These are phyloP conservation scores for Trichoderma sp. DNA, from an alignment of 2,329 filamentous ascomycete species.

Conservation along the genomic window DNA sequence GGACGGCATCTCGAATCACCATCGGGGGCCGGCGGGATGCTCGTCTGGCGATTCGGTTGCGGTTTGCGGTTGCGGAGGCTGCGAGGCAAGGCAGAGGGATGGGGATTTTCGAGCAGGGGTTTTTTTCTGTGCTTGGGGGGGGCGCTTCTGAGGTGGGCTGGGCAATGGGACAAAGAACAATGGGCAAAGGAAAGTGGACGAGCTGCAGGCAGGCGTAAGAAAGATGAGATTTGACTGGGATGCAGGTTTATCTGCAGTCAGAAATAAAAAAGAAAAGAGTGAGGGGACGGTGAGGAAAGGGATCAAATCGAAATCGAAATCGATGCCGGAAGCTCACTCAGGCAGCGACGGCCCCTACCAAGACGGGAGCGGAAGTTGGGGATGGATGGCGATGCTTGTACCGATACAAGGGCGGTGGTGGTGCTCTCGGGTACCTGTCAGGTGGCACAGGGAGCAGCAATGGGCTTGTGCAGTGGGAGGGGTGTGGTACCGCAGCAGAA, in stretches of 20 bases:
- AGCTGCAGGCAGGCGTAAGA: constrained; percentile 3
- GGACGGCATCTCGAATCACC: constrained; percentile 39
- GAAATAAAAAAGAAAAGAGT: not conserved
- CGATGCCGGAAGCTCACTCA: constrained; percentile 8
- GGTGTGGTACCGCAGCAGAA: not conserved
- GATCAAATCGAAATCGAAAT: constrained; percentile 9
- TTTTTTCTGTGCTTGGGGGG: not conserved
- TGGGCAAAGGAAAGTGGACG: not conserved
- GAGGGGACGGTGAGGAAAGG: constrained; percentile 18
- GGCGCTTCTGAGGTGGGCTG: not conserved
- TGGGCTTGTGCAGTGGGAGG: not conserved
- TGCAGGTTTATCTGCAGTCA: not conserved
- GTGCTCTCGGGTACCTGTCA: not conserved
- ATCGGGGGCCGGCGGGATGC: constrained; percentile 25
- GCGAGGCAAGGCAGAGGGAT: not conserved
- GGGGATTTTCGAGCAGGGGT: constrained; percentile 8
- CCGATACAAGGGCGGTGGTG: not conserved
- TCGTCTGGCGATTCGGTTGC: not conserved
- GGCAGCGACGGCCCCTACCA: constrained; percentile 15
- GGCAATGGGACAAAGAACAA: not conserved
- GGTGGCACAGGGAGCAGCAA: not conserved
- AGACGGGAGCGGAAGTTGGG: not conserved
- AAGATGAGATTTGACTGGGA: not conserved
- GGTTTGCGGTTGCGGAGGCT: not conserved
- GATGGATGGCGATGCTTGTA: not conserved